These are phyloP conservation scores for Tympanopsis confertula DNA, from an alignment of 2,329 filamentous ascomycete genomes.

Conservation along the genomic window DNA sequence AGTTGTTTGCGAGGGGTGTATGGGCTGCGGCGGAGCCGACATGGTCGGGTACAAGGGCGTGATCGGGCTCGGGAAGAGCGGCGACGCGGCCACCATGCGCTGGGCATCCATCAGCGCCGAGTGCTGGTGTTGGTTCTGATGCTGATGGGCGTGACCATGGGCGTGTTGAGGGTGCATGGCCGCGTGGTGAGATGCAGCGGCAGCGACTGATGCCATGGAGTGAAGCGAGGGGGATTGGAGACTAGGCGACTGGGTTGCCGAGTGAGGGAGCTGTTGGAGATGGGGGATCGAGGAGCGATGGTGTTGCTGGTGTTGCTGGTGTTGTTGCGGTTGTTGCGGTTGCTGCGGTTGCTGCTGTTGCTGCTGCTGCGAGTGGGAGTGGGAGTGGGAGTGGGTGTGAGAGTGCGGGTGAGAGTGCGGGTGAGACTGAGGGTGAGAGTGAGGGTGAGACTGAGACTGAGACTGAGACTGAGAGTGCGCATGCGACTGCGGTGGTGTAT, in stretches of 20 bases:
- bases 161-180: slow-evolving; percentile 5
- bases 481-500: neutral
- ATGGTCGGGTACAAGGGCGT: slow-evolving; percentile 39
- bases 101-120: slow-evolving; percentile 34
- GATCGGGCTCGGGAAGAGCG: slow-evolving; percentile 29
- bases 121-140: slow-evolving; percentile 25
- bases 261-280: slow-evolving; percentile 26
- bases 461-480: neutral
- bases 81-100: slow-evolving; percentile 38
- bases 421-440: neutral
- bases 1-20: slow-evolving; percentile 12
- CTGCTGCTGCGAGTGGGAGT: slow-evolving; percentile 10
- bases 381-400: neutral
- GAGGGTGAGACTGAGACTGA: neutral
- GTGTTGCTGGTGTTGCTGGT: slow-evolving; percentile 18
- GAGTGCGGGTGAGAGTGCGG: neutral
- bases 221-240: neutral
- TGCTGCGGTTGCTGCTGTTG: slow-evolving; percentile 6
- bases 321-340: slow-evolving; percentile 24
- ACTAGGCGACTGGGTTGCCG: neutral
- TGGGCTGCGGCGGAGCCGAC: slow-evolving; percentile 23
- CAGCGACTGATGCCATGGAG: neutral
- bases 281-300: slow-evolving; percentile 38
- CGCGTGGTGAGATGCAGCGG: too few species aligned
- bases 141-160: too few species aligned